Conservation (phyloP, 2,329 filamentous ascomycete species). For the Scorias spongiosa region DNA sequence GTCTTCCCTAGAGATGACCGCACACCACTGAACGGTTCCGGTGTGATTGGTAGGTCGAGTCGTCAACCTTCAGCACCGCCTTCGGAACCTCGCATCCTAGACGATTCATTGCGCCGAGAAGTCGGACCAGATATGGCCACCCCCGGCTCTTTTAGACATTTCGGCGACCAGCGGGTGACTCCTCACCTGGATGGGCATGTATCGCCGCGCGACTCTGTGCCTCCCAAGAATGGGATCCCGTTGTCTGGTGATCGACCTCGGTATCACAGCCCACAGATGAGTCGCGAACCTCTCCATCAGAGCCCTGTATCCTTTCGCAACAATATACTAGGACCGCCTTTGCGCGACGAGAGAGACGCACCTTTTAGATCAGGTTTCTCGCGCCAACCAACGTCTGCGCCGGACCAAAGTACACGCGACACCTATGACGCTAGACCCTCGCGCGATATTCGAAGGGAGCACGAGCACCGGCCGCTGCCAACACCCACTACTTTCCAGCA, state of each 20-base stretch:
- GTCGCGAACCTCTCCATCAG: conserved; percentile 10
- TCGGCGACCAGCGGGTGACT: conserved; percentile 6
- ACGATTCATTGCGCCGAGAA: conserved; percentile 10
- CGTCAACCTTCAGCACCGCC: conserved; percentile 18
- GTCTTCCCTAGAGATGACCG: conserved; percentile 9
- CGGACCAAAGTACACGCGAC: conserved; percentile 13
- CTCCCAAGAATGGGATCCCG: conserved; percentile 10
- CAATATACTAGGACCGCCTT: conserved; percentile 11
- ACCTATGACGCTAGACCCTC: conserved; percentile 15
- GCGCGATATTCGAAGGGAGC: conserved; percentile 14
- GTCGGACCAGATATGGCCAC: conserved; percentile 11
- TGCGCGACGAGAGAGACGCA: conserved; percentile 17
- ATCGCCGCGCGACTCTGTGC: conserved; percentile 9
- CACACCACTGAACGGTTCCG: conserved; percentile 9
- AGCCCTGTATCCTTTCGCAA: conserved; percentile 10
- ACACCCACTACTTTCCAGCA: conserved; percentile 8
- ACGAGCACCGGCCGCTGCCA: conserved; percentile 12
- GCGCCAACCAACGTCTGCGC: conserved; percentile 2
- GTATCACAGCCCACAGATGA: conserved; percentile 15
- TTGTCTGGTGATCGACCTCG: conserved; percentile 11
- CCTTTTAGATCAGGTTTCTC: conserved; percentile 16
- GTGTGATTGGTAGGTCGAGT: conserved; percentile 15
- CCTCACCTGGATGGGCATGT: conserved; percentile 7
- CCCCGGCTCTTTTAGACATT: conserved; percentile 12
- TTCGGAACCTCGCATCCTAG: conserved; percentile 5